These are phyloP conservation scores for Russula olivacea DNA, from an alignment of 768 basidiomycete species.

Conservation along the genomic window DNA sequence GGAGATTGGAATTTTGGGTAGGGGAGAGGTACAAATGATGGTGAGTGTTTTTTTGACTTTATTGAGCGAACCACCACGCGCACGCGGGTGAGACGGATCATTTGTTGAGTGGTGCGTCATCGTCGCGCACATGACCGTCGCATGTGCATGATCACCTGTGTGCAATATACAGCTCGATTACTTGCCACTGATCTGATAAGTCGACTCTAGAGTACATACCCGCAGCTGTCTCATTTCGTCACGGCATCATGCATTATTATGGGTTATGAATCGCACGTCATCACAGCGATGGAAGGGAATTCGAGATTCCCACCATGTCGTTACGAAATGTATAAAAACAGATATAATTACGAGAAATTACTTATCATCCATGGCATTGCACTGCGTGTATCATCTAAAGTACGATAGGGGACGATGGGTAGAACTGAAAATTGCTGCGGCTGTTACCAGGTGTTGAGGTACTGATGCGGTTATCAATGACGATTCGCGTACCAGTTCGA, in stretches of 20 bases:
- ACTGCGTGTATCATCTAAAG: too few species aligned
- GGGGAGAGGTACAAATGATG: not conserved
- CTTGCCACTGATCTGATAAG: not conserved
- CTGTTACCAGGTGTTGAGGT: not conserved
- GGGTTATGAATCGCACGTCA: not conserved
- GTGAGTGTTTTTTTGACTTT: not conserved
- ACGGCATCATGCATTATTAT: not conserved
- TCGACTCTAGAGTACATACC: not conserved
- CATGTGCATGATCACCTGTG: slow-evolving; percentile 10
- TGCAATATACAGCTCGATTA: not conserved
- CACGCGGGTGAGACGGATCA: slow-evolving; percentile 1
- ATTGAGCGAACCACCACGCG: not conserved
- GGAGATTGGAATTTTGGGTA: not conserved
- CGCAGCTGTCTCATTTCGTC: not conserved
- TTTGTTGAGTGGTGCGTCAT: slow-evolving; percentile 3
- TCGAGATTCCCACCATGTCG: not conserved
- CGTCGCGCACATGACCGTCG: not conserved
- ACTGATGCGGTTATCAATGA: not conserved
- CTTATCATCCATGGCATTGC: too few species aligned
- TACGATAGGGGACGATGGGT: not conserved
- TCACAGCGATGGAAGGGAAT: not conserved
- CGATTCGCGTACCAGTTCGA: not conserved
- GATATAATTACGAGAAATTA: too few species aligned
- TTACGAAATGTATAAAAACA: slow-evolving; percentile 3
- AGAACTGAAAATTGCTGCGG: not conserved